Percentiles rank a stretch among this genome's conserved stretches.
Conservation (phyloP, 305 asterid genomes). For the Stenogyne calaminthoides region DNA sequence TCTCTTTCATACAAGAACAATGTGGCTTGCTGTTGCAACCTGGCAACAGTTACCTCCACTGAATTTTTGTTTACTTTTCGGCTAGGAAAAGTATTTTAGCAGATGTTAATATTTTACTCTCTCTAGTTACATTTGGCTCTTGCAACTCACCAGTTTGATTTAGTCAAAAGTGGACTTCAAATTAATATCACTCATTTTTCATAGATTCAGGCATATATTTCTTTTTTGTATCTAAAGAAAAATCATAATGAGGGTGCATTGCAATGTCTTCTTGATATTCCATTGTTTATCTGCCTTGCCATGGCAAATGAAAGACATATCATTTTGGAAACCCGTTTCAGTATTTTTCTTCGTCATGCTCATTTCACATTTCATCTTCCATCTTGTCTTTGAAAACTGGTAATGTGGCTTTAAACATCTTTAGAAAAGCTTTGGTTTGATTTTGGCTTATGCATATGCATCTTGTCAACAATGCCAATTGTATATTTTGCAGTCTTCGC, state of each 20-base stretch:
- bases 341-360: background rate
- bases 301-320: background rate
- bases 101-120: background rate
- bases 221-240: background rate
- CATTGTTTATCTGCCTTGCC: background rate
- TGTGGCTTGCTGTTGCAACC: background rate
- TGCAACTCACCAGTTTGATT: background rate
- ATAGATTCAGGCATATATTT: background rate
- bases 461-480: constrained; percentile 20
- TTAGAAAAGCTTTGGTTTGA: constrained; percentile 1
- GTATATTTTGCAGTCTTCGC: constrained; percentile 48
- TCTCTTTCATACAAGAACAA: background rate
- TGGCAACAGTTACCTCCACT: background rate
- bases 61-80: too few species aligned
- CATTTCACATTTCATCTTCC: background rate
- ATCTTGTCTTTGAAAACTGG: constrained; percentile 15
- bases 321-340: background rate
- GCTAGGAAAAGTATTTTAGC: background rate
- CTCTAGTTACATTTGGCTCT: background rate
- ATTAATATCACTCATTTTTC: background rate
- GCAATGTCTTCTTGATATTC: background rate
- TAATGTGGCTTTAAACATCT: background rate
- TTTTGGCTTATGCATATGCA: constrained; percentile 13
- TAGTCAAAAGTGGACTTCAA: background rate
- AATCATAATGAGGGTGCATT: background rate